Percentiles rank a stretch among this genome's conserved stretches.
Evolutionary conservation across 208 protist genomes (phyloP).

Genomic region (Trypanosoma vivax): DNA sequence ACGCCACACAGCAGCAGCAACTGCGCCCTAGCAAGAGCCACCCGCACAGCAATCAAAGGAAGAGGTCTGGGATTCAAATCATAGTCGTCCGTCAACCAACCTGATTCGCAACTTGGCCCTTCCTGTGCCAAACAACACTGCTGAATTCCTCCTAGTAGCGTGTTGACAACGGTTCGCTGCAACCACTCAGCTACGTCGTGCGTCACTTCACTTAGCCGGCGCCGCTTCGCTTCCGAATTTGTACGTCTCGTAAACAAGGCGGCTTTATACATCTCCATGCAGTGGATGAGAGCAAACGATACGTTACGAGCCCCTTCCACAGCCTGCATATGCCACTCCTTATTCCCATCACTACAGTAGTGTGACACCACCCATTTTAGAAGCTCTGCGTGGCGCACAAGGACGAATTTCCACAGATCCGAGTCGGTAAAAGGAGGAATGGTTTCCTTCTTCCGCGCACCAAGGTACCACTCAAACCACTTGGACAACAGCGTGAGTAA

Average conservation of each 20-base stretch:
- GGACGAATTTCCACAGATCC: constrained; percentile 71
- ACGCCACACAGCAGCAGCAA: constrained; percentile 12
- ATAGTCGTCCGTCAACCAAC: no score
- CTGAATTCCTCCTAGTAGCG: constrained; percentile 13
- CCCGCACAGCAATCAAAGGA: neutral
- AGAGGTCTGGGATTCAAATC: neutral
- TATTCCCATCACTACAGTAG: neutral
- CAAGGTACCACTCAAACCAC: constrained; percentile 53
- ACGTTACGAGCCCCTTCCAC: constrained; percentile 28
- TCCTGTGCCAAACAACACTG: neutral
- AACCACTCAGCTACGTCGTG: constrained; percentile 6
- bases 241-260: neutral
- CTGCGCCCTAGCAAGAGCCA: constrained; percentile 8
- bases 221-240: neutral
- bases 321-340: neutral
- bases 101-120: no score
- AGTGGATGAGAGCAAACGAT: constrained; percentile 32
- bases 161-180: constrained; percentile 1
- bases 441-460: constrained; percentile 36
- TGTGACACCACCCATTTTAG: constrained; percentile 36
- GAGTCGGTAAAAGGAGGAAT: constrained; percentile 29
- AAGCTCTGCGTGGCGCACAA: constrained; percentile 55
- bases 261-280: constrained; percentile 31
- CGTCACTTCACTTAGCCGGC: neutral
- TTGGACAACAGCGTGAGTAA: constrained; percentile 43